Conservation (phyloP, 768 basidiomycete species). For the Hortiboletus campestris region DNA sequence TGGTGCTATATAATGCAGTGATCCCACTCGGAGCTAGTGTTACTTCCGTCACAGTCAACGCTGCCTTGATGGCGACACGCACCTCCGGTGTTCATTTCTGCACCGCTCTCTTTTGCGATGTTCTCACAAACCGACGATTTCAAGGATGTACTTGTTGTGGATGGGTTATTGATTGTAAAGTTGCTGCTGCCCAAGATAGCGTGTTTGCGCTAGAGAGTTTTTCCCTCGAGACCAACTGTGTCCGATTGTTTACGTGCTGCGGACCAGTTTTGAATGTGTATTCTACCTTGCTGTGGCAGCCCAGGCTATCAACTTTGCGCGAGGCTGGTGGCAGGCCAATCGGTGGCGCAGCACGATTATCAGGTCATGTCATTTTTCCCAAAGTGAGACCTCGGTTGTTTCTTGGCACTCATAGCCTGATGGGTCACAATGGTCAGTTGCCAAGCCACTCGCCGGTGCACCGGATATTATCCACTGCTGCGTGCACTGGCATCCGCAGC, state of each 20-base stretch:
- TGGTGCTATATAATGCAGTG: constrained; percentile 11
- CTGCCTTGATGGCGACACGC: constrained; percentile 11
- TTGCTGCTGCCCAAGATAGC: too few species aligned
- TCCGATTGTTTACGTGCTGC: too few species aligned
- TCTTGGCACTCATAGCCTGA: too few species aligned
- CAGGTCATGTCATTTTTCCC: too few species aligned
- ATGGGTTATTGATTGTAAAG: neutral
- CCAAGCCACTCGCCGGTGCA: neutral
- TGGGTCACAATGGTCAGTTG: neutral
- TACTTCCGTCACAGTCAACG: constrained; percentile 12
- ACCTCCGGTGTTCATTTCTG: constrained; percentile 2
- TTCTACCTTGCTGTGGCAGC: too few species aligned
- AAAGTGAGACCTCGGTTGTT: too few species aligned
- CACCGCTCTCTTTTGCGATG: constrained; percentile 6
- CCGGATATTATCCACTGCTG: neutral
- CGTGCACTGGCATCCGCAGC: constrained; percentile 7
- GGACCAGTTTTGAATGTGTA: too few species aligned
- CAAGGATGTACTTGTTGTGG: neutral
- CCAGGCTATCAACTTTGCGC: too few species aligned
- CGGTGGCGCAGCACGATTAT: too few species aligned
- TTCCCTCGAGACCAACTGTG: neutral
- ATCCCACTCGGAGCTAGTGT: constrained; percentile 23
- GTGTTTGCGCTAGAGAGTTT: neutral
- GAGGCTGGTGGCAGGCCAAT: too few species aligned
- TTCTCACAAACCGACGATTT: neutral